Percentiles rank a stretch among this genome's conserved stretches.
Conservation (phyloP, 176 grass and related monocot species). For the Hyparrhenia diplandra region DNA sequence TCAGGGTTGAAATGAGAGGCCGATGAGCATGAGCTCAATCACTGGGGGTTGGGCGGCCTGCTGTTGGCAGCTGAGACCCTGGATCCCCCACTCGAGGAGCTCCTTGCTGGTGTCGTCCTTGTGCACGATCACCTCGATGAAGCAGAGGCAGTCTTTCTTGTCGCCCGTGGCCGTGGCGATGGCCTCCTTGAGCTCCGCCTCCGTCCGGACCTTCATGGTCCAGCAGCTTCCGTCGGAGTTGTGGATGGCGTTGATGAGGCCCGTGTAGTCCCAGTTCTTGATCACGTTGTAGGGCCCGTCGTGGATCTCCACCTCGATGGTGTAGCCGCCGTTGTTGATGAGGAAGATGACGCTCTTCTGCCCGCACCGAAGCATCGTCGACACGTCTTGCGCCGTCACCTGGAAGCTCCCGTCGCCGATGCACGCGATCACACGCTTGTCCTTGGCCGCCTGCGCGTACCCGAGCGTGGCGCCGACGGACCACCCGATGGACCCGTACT, state of each 20-base stretch:
- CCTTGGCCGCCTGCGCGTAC: conserved; percentile 60
- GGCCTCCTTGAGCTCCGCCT: conserved; percentile 52
- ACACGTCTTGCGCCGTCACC: conserved; percentile 63
- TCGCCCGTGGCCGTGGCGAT: conserved; percentile 44
- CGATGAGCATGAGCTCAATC: conserved; percentile 10
- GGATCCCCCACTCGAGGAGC: conserved; percentile 74
- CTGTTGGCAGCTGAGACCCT: conserved; percentile 63
- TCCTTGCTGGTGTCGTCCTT: conserved; percentile 74
- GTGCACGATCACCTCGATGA: conserved; percentile 69
- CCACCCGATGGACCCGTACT: conserved; percentile 72
- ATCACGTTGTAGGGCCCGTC: conserved; percentile 73
- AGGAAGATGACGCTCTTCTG: conserved; percentile 67
- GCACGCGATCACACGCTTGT: conserved; percentile 64
- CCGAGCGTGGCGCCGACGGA: conserved; percentile 64
- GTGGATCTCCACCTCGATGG: conserved; percentile 70
- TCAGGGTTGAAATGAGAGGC: not conserved
- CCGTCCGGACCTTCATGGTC: conserved; percentile 53
- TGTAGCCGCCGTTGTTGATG: conserved; percentile 67
- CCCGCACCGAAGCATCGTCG: conserved; percentile 60
- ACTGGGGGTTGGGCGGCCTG: conserved; percentile 63
- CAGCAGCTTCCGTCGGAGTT: conserved; percentile 54
- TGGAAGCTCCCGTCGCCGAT: conserved; percentile 77
- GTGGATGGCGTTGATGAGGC: conserved; percentile 52
- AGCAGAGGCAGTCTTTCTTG: conserved; percentile 59
- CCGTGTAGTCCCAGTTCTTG: conserved; percentile 74